A percentile compares a stretch with the other conserved stretches of the same genome.
phyloP scores from a whole-genome alignment of 2,329 filamentous ascomycete species.

The Microthyrium microscopicum region DNA sequence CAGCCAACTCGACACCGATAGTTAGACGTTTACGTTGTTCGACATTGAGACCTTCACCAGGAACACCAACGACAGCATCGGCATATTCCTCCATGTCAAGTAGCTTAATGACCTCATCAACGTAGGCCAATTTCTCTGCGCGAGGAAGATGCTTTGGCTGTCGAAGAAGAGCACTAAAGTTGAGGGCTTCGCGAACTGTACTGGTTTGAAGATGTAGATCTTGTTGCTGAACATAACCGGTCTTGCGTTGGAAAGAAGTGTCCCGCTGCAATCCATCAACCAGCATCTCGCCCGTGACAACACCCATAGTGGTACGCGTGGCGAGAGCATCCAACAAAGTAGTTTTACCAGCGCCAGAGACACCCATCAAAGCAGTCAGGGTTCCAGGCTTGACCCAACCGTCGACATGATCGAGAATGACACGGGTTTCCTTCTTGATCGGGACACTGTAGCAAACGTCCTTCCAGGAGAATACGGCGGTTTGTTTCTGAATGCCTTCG shows the following conservation, averaged over 20 bases:
- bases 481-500: conserved; percentile 38
- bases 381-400: conserved; percentile 92
- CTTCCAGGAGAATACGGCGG: conserved; percentile 72
- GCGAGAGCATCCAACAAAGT: conserved; percentile 78
- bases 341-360: conserved; percentile 86
- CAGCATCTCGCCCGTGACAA: conserved; percentile 76
- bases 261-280: conserved; percentile 61
- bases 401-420: conserved; percentile 71
- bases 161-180: conserved; percentile 71
- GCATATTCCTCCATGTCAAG: conserved; percentile 83
- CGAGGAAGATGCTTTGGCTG: conserved; percentile 60
- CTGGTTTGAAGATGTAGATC: conserved; percentile 74
- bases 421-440: conserved; percentile 59
- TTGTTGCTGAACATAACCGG: conserved; percentile 83
- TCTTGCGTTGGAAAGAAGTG: conserved; percentile 76
- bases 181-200: conserved; percentile 75
- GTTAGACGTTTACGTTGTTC: conserved; percentile 63
- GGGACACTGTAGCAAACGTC: conserved; percentile 65
- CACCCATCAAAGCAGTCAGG: conserved; percentile 78
- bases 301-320: conserved; percentile 73
- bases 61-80: conserved; percentile 78
- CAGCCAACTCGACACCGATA: conserved; percentile 89
- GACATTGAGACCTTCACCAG: conserved; percentile 64
- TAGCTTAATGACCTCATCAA: conserved; percentile 79
- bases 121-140: conserved; percentile 69